phyloP scores from a whole-genome alignment of 164 flowering plant genomes.

The Stephania cephalantha region DNA sequence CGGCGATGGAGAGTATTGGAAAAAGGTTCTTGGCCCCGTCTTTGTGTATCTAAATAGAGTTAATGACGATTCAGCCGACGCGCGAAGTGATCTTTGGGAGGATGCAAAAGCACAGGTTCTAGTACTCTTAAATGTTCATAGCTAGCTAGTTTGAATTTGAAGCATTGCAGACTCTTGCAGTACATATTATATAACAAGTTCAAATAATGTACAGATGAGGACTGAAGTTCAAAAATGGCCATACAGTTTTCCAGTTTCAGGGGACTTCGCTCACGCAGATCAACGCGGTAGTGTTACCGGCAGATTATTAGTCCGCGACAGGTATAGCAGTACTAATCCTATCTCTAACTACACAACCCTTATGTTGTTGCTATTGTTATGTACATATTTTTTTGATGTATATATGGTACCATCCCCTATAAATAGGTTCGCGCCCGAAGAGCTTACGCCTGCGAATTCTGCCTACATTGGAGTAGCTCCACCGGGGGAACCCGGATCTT shows the following conservation, averaged over 20 bases:
- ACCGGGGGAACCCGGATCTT: constrained; percentile 71
- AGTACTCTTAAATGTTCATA: not conserved
- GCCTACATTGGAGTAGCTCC: constrained; percentile 80
- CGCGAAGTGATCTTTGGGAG: constrained; percentile 46
- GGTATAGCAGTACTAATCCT: constrained; percentile 22
- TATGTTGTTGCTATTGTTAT: not conserved
- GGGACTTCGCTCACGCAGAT: constrained; percentile 45
- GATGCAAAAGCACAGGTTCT: constrained; percentile 70
- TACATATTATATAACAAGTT: too few relatives aligned
- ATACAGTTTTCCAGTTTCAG: constrained; percentile 60
- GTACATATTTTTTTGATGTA: not conserved
- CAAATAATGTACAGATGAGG: constrained; percentile 31
- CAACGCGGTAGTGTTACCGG: constrained; percentile 60
- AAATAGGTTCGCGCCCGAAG: constrained; percentile 33
- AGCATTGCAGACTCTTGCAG: too few relatives aligned
- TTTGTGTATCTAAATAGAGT: constrained; percentile 67
- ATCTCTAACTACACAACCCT: not conserved
- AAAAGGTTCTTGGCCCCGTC: constrained; percentile 86
- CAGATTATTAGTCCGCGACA: constrained; percentile 50
- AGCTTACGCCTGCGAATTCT: constrained; percentile 30
- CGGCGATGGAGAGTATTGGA: constrained; percentile 66
- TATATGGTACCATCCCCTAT: not conserved
- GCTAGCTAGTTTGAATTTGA: not conserved
- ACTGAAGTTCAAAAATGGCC: constrained; percentile 76
- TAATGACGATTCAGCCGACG: constrained; percentile 19